Evolutionary conservation across 129 eudicot species (phyloP).

Genomic region (Deinandra increscens): DNA sequence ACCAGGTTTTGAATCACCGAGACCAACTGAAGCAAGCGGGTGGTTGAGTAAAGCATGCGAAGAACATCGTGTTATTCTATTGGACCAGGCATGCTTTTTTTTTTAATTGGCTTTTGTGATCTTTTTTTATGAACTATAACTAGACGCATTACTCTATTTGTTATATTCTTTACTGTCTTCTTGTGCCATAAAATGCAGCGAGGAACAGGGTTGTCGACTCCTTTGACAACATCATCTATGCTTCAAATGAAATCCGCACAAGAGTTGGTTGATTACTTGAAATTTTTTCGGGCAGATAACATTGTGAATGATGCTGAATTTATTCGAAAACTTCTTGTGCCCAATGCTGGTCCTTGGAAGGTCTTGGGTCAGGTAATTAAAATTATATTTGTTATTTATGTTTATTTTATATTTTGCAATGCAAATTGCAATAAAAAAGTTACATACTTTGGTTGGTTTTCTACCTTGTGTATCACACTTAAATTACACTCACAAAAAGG

Average conservation of each 20-base stretch:
- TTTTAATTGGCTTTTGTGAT: not conserved
- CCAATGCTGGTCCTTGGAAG: conserved; percentile 73
- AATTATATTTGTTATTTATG: not conserved
- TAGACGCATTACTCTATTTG: not conserved
- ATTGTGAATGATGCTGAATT: conserved; percentile 95
- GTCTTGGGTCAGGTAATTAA: conserved; percentile 81
- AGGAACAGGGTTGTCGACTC: conserved; percentile 98
- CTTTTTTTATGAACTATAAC: not conserved
- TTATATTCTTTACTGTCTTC: conserved; percentile 14
- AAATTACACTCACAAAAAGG: not conserved
- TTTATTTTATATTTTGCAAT: not conserved
- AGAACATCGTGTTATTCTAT: conserved; percentile 65
- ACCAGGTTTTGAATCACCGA: conserved; percentile 84
- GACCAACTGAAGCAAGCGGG: conserved; percentile 87
- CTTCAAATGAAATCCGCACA: conserved; percentile 73
- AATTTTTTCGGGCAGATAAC: conserved; percentile 83
- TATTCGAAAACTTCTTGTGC: conserved; percentile 61
- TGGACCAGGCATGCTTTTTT: conserved; percentile 72
- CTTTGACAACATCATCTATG: conserved; percentile 84
- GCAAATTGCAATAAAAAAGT: not conserved
- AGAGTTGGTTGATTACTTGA: conserved; percentile 67
- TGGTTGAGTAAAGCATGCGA: conserved; percentile 96
- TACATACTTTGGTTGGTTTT: not conserved
- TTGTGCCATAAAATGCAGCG: conserved; percentile 54
- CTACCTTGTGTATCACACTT: not conserved